Evolutionary conservation across 2,329 filamentous ascomycete species (phyloP), one percentile per base, ranked within the genome.

Genomic region (Ophiostoma triangulosporum): DNA sequence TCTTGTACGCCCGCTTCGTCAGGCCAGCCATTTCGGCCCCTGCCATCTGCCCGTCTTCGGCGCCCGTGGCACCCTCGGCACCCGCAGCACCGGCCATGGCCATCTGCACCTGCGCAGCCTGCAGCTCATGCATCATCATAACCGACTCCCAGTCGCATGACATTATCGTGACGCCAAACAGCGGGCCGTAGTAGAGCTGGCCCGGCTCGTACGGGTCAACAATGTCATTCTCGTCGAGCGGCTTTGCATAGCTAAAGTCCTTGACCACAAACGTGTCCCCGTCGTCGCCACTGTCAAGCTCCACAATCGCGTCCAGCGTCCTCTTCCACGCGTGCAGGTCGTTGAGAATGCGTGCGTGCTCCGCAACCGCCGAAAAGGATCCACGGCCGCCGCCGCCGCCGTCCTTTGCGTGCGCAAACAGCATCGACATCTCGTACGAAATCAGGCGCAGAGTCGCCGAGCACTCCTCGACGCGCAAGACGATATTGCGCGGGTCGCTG

Each of bases 61-160:
- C 46, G 20, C 12, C 49, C 11, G 20, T 38, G 17, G 36, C 46
- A 20, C 17, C 32, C 14, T 8, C 26, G 12, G 35, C 27, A 17
- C 17, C 11, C n/a, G 11, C 33, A n/a, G 26, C 29, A 14, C 15
- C 8, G 15, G 27, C 46, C 45, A 49, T 54, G 22, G 70, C 70
- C 2, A 58, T 43, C 46, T 48, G 57, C 2, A 58, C 35, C 43
- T 48, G 57, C 3, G 73, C 76, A 1, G 83, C 78, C 61, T 93
- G 86, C 60, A 84, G 83, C 59, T 81, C 80, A 67, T 88, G 88
- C 83, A 95, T 88, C 55, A 93, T 73, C 48, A 84, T 76, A 24
- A 90, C 80, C 7, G 84, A 84, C 64, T 87, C 81, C 72, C 88
- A 87, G 63, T 95, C 88, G 56, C 88, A 77, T 54, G 76, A 73